Evolutionary conservation across 1,139 yeast genomes (phyloP).

Genomic region (Suhomyces atakaporum): DNA sequence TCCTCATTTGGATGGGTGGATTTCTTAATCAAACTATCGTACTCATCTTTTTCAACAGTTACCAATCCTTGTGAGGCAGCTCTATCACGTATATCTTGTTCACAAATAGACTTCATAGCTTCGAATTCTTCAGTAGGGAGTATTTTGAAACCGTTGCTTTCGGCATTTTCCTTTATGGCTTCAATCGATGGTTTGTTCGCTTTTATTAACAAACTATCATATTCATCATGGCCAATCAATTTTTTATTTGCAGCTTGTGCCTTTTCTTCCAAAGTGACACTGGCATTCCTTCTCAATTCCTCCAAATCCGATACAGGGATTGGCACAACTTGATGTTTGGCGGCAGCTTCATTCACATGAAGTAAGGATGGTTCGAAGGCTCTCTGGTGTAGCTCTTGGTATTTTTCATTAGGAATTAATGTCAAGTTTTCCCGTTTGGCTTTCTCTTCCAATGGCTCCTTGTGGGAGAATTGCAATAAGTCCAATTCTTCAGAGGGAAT

Average conservation of each 20-base stretch:
- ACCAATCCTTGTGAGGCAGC: slow-evolving; percentile 18
- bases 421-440: slow-evolving; percentile 17
- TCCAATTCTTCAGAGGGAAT: slow-evolving; percentile 18
- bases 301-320: slow-evolving; percentile 18
- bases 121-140: slow-evolving; percentile 30
- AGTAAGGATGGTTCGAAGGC: slow-evolving; percentile 13
- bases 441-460: slow-evolving; percentile 18
- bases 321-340: slow-evolving; percentile 15
- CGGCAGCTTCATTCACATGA: slow-evolving; percentile 6
- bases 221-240: slow-evolving; percentile 27
- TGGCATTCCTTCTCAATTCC: slow-evolving; percentile 13
- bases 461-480: slow-evolving; percentile 16
- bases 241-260: slow-evolving; percentile 27
- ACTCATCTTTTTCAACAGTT: slow-evolving; percentile 13
- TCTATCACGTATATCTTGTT: slow-evolving; percentile 10
- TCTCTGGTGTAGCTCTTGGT: slow-evolving; percentile 7
- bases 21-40: slow-evolving; percentile 13
- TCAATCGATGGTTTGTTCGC: slow-evolving; percentile 44
- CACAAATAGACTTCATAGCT: slow-evolving; percentile 17
- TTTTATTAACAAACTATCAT: slow-evolving; percentile 34
- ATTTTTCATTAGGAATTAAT: slow-evolving; percentile 12
- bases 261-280: slow-evolving; percentile 25
- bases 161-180: slow-evolving; percentile 29
- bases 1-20: slow-evolving; percentile 23
- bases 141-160: slow-evolving; percentile 30